Percentiles rank a stretch among this genome's conserved stretches.
These are phyloP conservation scores for Umbelopsis sp. DNA, from an alignment of 192 early-diverging fungal species.

Conservation along the genomic window DNA sequence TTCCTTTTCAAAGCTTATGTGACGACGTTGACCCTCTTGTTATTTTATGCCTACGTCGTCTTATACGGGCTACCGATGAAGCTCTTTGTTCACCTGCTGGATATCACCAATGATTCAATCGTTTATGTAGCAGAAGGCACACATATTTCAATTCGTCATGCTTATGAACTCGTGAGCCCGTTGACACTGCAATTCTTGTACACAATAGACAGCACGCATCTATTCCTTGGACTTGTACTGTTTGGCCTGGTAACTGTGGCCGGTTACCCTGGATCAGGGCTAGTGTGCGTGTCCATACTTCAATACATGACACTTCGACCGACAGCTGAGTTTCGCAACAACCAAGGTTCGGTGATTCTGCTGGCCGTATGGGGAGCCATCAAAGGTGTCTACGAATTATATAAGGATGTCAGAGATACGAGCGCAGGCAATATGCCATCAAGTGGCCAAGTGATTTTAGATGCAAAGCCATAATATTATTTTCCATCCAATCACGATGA, in stretches of 20 bases:
- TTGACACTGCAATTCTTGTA: neutral
- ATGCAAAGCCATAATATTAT: neutral
- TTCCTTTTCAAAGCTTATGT: neutral
- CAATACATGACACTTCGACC: neutral
- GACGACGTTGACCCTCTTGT: neutral
- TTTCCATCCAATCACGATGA: no score
- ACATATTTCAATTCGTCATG: constrained; percentile 1
- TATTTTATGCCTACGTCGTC: constrained; percentile 12
- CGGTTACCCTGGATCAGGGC: constrained; percentile 1
- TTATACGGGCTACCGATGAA: constrained; percentile 6
- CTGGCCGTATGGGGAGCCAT: neutral
- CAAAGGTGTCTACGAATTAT: neutral
- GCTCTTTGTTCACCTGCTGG: neutral
- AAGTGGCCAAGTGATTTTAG: neutral
- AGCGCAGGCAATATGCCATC: neutral
- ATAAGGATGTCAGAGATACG: neutral
- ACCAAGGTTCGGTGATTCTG: neutral
- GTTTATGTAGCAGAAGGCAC: constrained; percentile 13
- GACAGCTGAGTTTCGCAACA: neutral
- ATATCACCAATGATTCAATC: neutral
- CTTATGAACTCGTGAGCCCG: neutral
- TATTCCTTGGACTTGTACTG: neutral
- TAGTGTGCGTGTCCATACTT: neutral
- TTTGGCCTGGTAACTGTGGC: constrained; percentile 1
- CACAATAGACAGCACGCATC: constrained; percentile 5